A percentile compares a stretch with the other conserved stretches of the same genome.
Conservation (phyloP, 768 basidiomycete genomes). For the Xerocomellus intermedius region DNA sequence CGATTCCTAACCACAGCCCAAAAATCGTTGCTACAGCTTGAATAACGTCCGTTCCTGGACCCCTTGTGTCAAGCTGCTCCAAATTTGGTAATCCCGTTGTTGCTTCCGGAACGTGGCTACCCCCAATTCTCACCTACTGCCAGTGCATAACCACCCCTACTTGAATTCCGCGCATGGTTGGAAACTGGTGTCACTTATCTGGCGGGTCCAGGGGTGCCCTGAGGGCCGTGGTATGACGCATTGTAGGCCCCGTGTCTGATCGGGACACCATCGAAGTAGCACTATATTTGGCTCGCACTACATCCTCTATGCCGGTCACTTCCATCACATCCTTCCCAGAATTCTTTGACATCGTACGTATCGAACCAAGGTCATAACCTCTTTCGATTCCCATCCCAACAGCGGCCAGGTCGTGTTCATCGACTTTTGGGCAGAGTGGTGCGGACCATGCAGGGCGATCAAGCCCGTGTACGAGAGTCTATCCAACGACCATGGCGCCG, state of each 20-base stretch:
- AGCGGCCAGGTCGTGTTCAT: background rate
- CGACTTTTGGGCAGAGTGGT: slow-evolving; percentile 13
- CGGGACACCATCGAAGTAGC: background rate
- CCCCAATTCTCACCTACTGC: no score
- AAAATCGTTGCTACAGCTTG: no score
- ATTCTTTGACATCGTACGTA: background rate
- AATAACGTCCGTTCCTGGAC: no score
- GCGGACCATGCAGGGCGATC: slow-evolving; percentile 5
- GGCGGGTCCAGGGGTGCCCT: no score
- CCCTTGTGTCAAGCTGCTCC: no score
- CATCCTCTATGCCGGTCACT: slow-evolving; percentile 1
- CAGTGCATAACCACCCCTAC: no score
- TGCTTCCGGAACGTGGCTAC: no score
- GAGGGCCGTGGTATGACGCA: no score
- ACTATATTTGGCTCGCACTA: background rate
- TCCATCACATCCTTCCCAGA: slow-evolving; percentile 4
- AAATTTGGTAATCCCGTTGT: no score
- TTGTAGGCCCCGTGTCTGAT: background rate
- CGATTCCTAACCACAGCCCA: no score
- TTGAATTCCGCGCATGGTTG: no score
- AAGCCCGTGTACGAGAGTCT: slow-evolving; percentile 4
- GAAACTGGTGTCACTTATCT: no score
- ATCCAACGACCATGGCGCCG: background rate
- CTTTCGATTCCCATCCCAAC: background rate
- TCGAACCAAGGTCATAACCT: background rate